A percentile compares a stretch with the other conserved stretches of the same genome.
These are phyloP conservation scores for Mycena rebaudengoi DNA, from an alignment of 768 basidiomycete species.

Conservation along the genomic window DNA sequence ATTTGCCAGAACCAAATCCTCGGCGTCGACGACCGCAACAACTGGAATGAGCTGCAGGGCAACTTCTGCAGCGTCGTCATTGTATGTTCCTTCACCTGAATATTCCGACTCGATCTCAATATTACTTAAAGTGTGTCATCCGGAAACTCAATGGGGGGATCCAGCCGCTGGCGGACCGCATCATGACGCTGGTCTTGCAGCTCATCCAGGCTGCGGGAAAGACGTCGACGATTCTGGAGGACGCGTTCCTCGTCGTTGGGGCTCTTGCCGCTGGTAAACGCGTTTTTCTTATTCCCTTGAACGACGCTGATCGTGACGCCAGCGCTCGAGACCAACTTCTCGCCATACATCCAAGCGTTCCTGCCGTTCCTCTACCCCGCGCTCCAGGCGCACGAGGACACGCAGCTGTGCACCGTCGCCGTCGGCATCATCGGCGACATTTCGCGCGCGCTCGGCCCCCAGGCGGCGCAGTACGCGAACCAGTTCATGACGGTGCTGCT, in stretches of 20 bases:
- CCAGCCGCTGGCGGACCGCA: slow-evolving; percentile 88
- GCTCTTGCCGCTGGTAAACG: slow-evolving; percentile 76
- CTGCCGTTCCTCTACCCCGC: slow-evolving; percentile 88
- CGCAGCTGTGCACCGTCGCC: slow-evolving; percentile 93
- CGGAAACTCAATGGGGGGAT: slow-evolving; percentile 87
- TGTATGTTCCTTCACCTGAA: slow-evolving; percentile 62
- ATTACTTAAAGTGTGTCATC: slow-evolving; percentile 69
- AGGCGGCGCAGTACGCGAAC: slow-evolving; percentile 82
- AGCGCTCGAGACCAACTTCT: slow-evolving; percentile 83
- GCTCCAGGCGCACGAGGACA: slow-evolving; percentile 92
- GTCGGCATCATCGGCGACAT: slow-evolving; percentile 97
- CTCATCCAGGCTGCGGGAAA: slow-evolving; percentile 90
- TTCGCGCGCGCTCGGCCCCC: slow-evolving; percentile 91
- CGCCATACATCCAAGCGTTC: slow-evolving; percentile 86
- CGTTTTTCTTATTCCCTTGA: no score
- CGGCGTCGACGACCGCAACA: no score
- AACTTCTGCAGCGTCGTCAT: no score
- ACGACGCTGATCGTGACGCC: no score
- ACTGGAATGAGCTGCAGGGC: no score
- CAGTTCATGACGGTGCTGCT: slow-evolving; percentile 93
- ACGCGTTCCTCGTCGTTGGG: slow-evolving; percentile 94
- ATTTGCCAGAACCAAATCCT: no score
- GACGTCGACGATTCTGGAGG: slow-evolving; percentile 94
- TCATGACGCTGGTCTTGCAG: slow-evolving; percentile 91
- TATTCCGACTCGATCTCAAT: no score